These are phyloP conservation scores for Luvunga scandens DNA, from an alignment of 345 rosid genomes.

Conservation along the genomic window DNA sequence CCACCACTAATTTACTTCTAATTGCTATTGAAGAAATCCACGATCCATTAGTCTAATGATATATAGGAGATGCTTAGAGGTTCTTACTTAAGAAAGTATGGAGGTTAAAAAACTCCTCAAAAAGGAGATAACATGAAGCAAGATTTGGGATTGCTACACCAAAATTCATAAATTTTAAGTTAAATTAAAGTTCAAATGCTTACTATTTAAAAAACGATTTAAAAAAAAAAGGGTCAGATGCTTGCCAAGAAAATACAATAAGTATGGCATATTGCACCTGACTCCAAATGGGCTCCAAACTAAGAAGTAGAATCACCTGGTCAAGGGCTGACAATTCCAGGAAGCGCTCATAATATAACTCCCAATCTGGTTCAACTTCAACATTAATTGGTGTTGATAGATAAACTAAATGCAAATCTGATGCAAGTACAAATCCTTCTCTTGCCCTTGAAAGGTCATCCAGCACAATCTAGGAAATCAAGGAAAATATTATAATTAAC, in stretches of 20 bases:
- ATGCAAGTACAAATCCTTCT: conserved; percentile 94
- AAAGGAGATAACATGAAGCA: neutral
- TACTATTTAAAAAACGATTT: no score
- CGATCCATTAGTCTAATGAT: neutral
- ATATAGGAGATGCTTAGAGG: neutral
- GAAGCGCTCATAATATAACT: conserved; percentile 80
- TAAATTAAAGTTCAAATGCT: neutral
- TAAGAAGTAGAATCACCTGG: conserved; percentile 53
- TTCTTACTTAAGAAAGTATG: neutral
- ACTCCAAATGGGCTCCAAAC: conserved; percentile 2
- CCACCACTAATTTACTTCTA: neutral
- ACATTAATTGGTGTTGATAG: conserved; percentile 89
- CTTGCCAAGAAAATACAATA: neutral
- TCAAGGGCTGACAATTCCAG: conserved; percentile 84
- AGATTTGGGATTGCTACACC: neutral
- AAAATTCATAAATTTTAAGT: neutral
- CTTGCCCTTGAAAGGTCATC: conserved; percentile 97
- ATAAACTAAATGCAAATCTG: conserved; percentile 95
- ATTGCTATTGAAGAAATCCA: neutral
- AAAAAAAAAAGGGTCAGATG: neutral
- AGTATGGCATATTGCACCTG: neutral
- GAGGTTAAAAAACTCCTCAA: neutral
- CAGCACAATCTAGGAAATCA: conserved; percentile 72
- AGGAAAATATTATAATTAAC: conserved; percentile 9
- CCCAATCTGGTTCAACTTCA: conserved; percentile 97